Base-by-base conservation (phyloP, 2,329 filamentous ascomycete species). In the Hypoxylon sp. region DNA sequence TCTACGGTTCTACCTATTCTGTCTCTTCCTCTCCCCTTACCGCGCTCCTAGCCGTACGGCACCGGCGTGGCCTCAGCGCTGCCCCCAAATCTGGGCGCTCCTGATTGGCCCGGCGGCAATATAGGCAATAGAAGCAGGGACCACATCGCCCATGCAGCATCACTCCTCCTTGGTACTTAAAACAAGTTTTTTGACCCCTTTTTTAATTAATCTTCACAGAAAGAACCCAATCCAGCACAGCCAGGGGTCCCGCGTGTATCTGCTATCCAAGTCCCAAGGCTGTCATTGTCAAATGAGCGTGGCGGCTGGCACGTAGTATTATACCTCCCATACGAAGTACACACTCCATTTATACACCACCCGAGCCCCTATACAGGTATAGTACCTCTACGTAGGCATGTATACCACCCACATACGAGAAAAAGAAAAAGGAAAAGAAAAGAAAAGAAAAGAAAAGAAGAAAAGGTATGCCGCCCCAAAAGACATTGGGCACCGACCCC, bases 401-500 rank as follows among this genome's bases (percentile, higher is more conserved):
- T n/a, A n/a, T n/a, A n/a, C n/a, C n/a, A n/a, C n/a, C n/a, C n/a
- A n/a, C n/a, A n/a, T n/a, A n/a, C n/a, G n/a, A n/a, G n/a, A n/a
- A n/a, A n/a, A n/a, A n/a, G n/a, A n/a, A n/a, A n/a, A n/a, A n/a
- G n/a, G n/a, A n/a, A n/a, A n/a, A n/a, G n/a, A n/a, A n/a, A n/a
- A n/a, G n/a, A n/a, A n/a, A n/a, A n/a, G n/a, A n/a, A n/a, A 23
- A 48, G 40, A 10, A 48, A 24, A 35, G 17, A 31, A 48, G 27
- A 8, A 50, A 20, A 38, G 20, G 42, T 9, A 29, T 48, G 48
- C 24, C 24, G 42, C 27, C 40, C 29, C 48, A 27, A n/a, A n/a
- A 55, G 43, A 47, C 41, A 55, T 60, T 58, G 56, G 60, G 60
- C 60, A 60, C 49, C 57, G 54, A 63, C 58, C n/a, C n/a, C 61